These are phyloP conservation scores for Neocatenulostroma microsporum DNA, from an alignment of 2,329 filamentous ascomycete genomes.

Conservation along the genomic window DNA sequence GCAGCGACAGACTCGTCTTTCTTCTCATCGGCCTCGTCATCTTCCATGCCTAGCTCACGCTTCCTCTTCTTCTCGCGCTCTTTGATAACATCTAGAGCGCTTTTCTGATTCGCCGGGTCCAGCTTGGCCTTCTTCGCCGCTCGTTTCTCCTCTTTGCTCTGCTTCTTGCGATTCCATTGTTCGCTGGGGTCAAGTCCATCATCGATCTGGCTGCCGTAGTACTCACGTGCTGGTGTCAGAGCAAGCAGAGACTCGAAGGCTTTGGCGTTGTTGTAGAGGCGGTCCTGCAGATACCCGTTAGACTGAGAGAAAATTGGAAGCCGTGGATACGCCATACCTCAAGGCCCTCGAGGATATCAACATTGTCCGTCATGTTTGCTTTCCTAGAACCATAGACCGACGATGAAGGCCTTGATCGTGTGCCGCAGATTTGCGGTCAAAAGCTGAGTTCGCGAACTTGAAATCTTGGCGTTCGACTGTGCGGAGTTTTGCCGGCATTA, in stretches of 20 bases:
- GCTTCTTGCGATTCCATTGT: constrained; percentile 92
- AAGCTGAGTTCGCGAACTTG: too few species aligned
- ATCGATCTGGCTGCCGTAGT: constrained; percentile 50
- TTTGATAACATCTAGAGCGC: constrained; percentile 86
- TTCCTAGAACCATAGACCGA: too few species aligned
- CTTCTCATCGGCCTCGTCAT: constrained; percentile 27
- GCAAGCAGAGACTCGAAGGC: constrained; percentile 82
- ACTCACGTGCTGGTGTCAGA: constrained; percentile 81
- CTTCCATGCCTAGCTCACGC: constrained; percentile 53
- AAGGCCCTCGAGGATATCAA: too few species aligned
- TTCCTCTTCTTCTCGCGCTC: constrained; percentile 71
- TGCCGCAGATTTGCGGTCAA: too few species aligned
- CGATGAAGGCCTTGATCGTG: too few species aligned
- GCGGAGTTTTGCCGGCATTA: too few species aligned
- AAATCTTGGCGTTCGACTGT: too few species aligned
- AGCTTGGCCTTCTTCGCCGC: constrained; percentile 81
- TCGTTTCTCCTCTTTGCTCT: constrained; percentile 80
- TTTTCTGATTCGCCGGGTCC: constrained; percentile 83
- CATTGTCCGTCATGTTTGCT: too few species aligned
- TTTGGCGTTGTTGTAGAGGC: constrained; percentile 53
- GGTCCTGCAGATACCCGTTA: constrained; percentile 34
- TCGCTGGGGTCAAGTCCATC: constrained; percentile 70
- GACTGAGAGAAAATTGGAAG: too few species aligned
- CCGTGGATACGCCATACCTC: too few species aligned
- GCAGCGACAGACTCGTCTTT: constrained; percentile 22